phyloP scores from a whole-genome alignment of 176 grass and related monocot genomes.

The Avena atlantica region DNA sequence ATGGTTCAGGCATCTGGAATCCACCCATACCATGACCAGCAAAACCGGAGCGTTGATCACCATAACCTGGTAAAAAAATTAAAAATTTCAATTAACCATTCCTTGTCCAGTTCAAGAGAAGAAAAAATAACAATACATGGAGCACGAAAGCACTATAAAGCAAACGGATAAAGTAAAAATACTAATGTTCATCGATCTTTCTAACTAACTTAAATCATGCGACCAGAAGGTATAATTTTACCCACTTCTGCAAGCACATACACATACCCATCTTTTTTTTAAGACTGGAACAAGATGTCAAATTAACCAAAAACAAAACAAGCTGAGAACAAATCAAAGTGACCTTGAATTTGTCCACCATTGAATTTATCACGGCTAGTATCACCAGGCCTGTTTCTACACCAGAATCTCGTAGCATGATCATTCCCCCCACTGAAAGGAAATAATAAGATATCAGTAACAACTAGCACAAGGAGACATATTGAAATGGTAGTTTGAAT shows the following conservation, averaged over 20 bases:
- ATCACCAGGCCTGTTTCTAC: slow-evolving; percentile 98
- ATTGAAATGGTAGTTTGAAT: not conserved
- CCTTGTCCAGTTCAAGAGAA: slow-evolving; percentile 6
- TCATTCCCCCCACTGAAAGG: slow-evolving; percentile 87
- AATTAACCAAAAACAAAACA: slow-evolving; percentile 36
- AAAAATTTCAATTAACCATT: slow-evolving; percentile 14
- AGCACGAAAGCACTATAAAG: not conserved
- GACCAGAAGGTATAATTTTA: not conserved
- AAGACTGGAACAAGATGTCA: not conserved
- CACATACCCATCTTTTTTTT: slow-evolving; percentile 6
- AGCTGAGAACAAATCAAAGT: slow-evolving; percentile 32
- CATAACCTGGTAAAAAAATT: slow-evolving; percentile 68
- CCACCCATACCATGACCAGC: slow-evolving; percentile 61
- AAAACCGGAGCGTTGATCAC: slow-evolving; percentile 75
- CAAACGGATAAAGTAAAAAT: not conserved
- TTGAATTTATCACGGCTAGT: slow-evolving; percentile 88
- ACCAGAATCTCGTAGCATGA: slow-evolving; percentile 97
- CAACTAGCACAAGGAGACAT: not conserved
- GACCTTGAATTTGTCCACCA: slow-evolving; percentile 72
- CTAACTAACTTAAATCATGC: slow-evolving; percentile 27
- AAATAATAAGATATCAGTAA: slow-evolving; percentile 32
- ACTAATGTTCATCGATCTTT: not conserved
- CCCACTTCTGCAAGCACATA: not conserved
- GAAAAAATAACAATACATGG: slow-evolving; percentile 4
- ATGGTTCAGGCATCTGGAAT: slow-evolving; percentile 74